Evolutionary conservation across 306 rosid species (phyloP), one percentile per base, ranked within the genome.

Genomic region (Luffa aegyptiaca): DNA sequence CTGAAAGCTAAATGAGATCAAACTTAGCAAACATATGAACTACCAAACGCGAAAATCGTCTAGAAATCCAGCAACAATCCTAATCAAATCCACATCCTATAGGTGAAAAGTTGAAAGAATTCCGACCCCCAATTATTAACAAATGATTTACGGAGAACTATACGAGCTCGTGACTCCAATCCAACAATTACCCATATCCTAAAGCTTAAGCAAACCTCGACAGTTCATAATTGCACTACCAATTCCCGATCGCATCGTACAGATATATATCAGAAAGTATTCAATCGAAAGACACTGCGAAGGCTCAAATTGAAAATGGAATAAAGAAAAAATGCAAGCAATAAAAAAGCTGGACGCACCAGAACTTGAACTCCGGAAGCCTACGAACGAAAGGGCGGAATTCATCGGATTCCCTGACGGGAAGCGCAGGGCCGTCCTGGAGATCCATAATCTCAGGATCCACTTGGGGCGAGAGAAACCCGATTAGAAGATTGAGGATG

Each of bases 331-430:
- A 36, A 17, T 8, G 18, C 11, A 63, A 71, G 21, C 8, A 63
- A 71, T 17, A 0, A 11, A 12, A 79, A 35, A 56, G 42, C 1
- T 68, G 9, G 10, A 33, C 52, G 36, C 79, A 94, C 98, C 97
- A 94, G 96, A 94, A 92, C 76, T 94, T 94, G 85, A 94, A 94
- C 88, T 94, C 97, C 0, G 98, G 98, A 16, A 94, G 90, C 64
- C 98, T 91, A 44, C 98, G 98, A 83, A 94, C 97, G 65, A 94
- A 94, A 49, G 98, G 98, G 13, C 98, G 98, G 71, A 92, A 94
- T 84, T 94, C 96, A 59, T 94, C 97, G 72, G 96, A 88, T 61
- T 89, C 88, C 49, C 93, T 77, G 42, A 96, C 86, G 3, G 98
- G 98, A 13, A 94, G 96, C 8, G 88, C 64, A 46, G 98, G 97